Evolutionary conservation across 2,329 filamentous ascomycete genomes (phyloP), one percentile per base, ranked within the genome.

Genomic region (Trichoderma koningii): DNA sequence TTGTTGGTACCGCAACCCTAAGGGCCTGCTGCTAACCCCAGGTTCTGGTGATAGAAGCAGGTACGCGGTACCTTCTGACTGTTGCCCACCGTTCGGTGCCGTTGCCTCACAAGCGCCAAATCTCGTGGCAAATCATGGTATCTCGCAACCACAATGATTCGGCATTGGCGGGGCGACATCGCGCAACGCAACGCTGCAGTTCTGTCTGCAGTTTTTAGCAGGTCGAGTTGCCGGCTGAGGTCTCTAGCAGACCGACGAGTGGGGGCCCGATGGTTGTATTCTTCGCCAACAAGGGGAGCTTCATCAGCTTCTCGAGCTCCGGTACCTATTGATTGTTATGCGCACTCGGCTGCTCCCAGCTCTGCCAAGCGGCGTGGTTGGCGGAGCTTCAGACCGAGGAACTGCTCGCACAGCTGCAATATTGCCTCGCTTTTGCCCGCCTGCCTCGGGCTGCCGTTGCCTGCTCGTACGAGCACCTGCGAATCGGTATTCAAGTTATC

Each of bases 41-140:
- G 38, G 42, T 15, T 41, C 15, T 60, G 56, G 30, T 48, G 55
- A 44, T 34, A 59, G 55, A 59, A 30, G 48, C 59, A 63, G 48
- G 59, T 45, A 38, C 34, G 34, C 34, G 14, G 34, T 10, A 63
- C 48, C 17, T 60, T 50, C 30, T 50, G 19, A 26, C 41, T 50
- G 30, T 48, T 12, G 56, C 21, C 52, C 61, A 50, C 50, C 52
- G 52, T 44, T 28, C 51, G 34, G 52, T 55, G 6, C 52, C 51
- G 34, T 52, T 52, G 45, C 42, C 59, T 62, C 48, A 52, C 48
- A 62, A 62, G 59, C 59, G 59, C 23, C 47, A 34, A 62, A 52
- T 23, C 52, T 56, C 45, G 62, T 64, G 66, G 60, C 60, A 64
- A 68, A 66, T 62, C 66, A 66, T 62, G 52, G 34, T 23, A 45